A percentile compares a stretch with the other conserved stretches of the same genome.
These are phyloP conservation scores for Erythrobasidium yunnanense DNA, from an alignment of 768 basidiomycete genomes.

Conservation along the genomic window DNA sequence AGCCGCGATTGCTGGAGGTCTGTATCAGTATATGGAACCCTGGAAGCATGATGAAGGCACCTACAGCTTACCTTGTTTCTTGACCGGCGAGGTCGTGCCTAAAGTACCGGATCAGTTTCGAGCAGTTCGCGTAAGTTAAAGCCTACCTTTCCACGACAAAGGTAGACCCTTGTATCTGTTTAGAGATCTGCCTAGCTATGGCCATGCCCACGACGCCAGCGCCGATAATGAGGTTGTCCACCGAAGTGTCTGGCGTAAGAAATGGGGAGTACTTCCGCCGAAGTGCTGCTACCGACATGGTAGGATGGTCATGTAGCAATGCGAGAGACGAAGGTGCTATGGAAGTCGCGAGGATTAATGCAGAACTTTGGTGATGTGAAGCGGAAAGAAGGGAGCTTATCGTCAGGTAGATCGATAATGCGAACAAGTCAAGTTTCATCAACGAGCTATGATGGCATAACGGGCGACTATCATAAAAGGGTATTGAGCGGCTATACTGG, in stretches of 20 bases:
- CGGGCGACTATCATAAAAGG: too few relatives aligned
- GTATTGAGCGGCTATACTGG: too few relatives aligned
- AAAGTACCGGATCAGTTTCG: background rate
- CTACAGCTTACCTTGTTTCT: slow-evolving; percentile 60
- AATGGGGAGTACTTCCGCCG: slow-evolving; percentile 48
- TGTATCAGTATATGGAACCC: background rate
- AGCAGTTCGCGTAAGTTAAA: too few relatives aligned
- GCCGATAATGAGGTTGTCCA: slow-evolving; percentile 80
- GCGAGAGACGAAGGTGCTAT: background rate
- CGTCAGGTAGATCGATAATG: too few relatives aligned
- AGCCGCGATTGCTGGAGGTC: slow-evolving; percentile 2
- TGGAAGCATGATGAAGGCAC: background rate
- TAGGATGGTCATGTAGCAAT: background rate
- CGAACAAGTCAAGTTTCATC: too few relatives aligned
- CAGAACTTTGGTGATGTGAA: too few relatives aligned
- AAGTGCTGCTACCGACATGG: slow-evolving; percentile 46
- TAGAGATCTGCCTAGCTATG: slow-evolving; percentile 62
- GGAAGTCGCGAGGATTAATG: too few relatives aligned
- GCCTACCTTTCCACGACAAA: slow-evolving; percentile 69
- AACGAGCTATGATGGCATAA: too few relatives aligned
- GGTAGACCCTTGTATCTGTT: slow-evolving; percentile 58
- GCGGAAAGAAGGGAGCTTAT: too few relatives aligned
- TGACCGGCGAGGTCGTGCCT: slow-evolving; percentile 53
- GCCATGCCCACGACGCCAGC: slow-evolving; percentile 72
- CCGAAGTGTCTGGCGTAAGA: slow-evolving; percentile 56